Percentiles rank a stretch among this genome's conserved stretches.
Conservation (phyloP, 1,284 basidiomycete species). For the Ceratobasidium sp. region DNA sequence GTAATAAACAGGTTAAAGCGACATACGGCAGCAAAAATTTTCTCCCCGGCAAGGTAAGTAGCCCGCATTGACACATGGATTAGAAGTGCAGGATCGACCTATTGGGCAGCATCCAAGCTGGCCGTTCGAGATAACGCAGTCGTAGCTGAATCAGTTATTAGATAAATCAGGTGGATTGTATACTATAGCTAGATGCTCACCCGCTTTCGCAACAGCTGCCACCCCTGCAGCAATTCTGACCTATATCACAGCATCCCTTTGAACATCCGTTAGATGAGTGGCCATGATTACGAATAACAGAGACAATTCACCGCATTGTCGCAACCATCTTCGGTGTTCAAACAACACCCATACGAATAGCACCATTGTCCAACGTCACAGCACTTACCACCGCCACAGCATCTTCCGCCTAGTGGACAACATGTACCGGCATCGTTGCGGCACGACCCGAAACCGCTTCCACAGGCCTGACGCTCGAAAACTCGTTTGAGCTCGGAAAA, state of each 20-base stretch:
- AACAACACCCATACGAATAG: neutral
- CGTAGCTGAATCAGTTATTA: neutral
- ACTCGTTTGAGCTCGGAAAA: slow-evolving; percentile 12
- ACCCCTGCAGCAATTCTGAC: slow-evolving; percentile 21
- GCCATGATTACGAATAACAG: neutral
- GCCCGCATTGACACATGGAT: neutral
- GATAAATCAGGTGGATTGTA: neutral
- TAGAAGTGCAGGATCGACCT: slow-evolving; percentile 6
- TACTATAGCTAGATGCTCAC: neutral
- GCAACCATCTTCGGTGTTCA: neutral
- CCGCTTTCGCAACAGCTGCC: slow-evolving; percentile 1
- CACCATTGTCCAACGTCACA: slow-evolving; percentile 7
- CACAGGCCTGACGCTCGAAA: neutral
- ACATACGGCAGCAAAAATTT: slow-evolving; percentile 28
- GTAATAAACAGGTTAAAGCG: neutral
- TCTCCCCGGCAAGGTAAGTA: neutral
- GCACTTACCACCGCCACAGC: neutral
- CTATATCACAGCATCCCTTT: slow-evolving; percentile 17
- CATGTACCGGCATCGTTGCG: slow-evolving; percentile 1
- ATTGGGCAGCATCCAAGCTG: slow-evolving; percentile 23
- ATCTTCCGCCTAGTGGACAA: slow-evolving; percentile 7
- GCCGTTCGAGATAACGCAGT: slow-evolving; percentile 18
- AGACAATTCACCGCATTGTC: slow-evolving; percentile 1
- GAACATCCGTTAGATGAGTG: neutral
- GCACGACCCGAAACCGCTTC: neutral